Base-by-base conservation (phyloP, 257 asterid genomes). In the Solanum gandarillasii region DNA sequence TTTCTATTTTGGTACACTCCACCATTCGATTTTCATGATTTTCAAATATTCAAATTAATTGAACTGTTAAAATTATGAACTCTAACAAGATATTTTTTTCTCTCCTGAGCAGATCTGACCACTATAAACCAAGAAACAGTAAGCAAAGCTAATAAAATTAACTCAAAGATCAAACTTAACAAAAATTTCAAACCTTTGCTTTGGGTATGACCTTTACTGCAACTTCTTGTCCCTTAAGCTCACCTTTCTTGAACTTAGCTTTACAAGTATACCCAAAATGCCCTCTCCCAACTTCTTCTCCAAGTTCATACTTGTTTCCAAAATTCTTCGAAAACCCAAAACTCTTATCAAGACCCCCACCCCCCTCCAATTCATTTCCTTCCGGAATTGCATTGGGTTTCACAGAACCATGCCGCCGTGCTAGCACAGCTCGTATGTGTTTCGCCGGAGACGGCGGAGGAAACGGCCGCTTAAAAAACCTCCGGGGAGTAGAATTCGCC, bases 171-270 rank as follows among this genome's bases (percentile, higher is more conserved):
- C 81, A 73, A 73, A 12, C 29, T 48, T 62, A 7, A 21, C 74
- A 39, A 74, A 38, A 71, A 48, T 35, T 72, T 25, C 91, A 21
- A 83, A 94, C 99, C 99, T 96, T 96, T 48, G 94, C 86, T 93
- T 95, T 96, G 16, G 98, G 98, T 39, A 96, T 95, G 94, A 96
- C 97, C 91, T 96, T 96, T 70, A 95, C 98, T 41, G 99, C 99
- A 88, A 96, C 95, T 21, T 94, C 95, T 62, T 95, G 94, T 0
- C 99, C 98, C 86, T 92, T 93, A 74, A 93, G 93, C 79, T 96
- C 98, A 36, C 98, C 99, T 87, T 95, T 95, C 92, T 94, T 96
- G 86, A 94, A 93, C 91, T 89, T 93, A 12, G 99, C 98, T 89
- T 84, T 92, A 88, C 99, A 94, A 84, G 99, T 96, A 88, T 94